These are phyloP conservation scores for Trichoderma sp. DNA, from an alignment of 2,329 filamentous ascomycete genomes.

Conservation along the genomic window DNA sequence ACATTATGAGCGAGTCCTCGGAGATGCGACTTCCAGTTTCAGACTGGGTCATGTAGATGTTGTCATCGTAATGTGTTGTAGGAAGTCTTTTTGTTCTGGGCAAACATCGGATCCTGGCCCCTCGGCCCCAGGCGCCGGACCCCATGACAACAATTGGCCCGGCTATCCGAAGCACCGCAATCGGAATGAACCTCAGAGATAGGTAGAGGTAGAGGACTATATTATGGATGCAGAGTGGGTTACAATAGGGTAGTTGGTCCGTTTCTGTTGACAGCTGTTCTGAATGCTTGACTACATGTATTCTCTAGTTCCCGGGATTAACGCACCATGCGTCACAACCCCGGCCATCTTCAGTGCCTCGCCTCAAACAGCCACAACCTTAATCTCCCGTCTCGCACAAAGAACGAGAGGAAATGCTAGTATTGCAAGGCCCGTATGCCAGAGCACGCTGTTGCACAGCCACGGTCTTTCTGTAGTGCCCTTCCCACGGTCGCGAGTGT, in stretches of 20 bases:
- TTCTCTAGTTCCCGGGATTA: not conserved
- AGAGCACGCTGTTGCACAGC: conserved; percentile 12
- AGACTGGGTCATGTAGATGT: not conserved
- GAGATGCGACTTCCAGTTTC: not conserved
- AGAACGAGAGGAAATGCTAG: not conserved
- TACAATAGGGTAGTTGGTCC: not conserved
- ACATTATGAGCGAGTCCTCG: not conserved
- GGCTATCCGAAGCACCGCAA: no score
- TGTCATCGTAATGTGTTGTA: not conserved
- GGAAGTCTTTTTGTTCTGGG: not conserved
- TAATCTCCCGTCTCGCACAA: conserved; percentile 2
- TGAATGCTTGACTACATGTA: not conserved
- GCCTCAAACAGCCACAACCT: not conserved
- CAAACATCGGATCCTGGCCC: not conserved
- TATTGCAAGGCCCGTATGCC: not conserved
- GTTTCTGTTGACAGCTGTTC: not conserved
- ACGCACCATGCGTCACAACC: not conserved
- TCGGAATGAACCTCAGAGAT: no score
- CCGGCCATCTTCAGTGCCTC: not conserved
- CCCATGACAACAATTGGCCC: not conserved
- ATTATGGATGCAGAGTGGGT: no score
- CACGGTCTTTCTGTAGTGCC: not conserved
- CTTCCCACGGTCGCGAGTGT: no score
- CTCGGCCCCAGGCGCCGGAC: not conserved
- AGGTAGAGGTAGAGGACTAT: not conserved